A percentile compares a stretch with the other conserved stretches of the same genome.
Evolutionary conservation across 2,329 filamentous ascomycete genomes (phyloP).

Genomic region (Microcera coccophila): DNA sequence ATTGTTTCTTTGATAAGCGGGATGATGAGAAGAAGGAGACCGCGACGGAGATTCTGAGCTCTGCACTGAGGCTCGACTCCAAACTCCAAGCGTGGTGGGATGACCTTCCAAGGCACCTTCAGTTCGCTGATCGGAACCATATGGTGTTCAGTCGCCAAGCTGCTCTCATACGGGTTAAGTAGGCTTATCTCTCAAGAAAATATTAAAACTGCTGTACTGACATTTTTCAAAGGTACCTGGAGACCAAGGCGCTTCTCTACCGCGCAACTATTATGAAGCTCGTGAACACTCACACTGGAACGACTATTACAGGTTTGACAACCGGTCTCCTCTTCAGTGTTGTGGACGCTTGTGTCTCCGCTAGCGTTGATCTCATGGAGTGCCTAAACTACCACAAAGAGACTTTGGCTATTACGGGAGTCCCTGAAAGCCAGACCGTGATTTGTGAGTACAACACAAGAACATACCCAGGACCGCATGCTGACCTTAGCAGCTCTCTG

Average conservation of each 20-base stretch:
- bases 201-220: constrained; percentile 5
- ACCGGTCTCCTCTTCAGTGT: constrained; percentile 18
- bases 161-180: constrained; percentile 20
- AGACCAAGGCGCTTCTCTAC: constrained; percentile 20
- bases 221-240: constrained; percentile 15
- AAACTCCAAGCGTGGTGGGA: constrained; percentile 21
- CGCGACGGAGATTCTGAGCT: constrained; percentile 11
- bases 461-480: too few relatives aligned
- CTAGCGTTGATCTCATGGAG: constrained; percentile 23
- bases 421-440: constrained; percentile 18
- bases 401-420: constrained; percentile 16
- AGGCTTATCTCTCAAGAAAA: background rate
- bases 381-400: constrained; percentile 20
- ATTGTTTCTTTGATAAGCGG: constrained; percentile 9
- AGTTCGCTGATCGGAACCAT: constrained; percentile 14
- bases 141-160: constrained; percentile 21
- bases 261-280: constrained; percentile 23
- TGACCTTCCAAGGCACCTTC: constrained; percentile 18
- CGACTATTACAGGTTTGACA: constrained; percentile 12
- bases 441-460: constrained; percentile 19
- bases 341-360: constrained; percentile 18
- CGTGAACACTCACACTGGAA: constrained; percentile 3
- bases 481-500: constrained; percentile 18
- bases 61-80: constrained; percentile 18
- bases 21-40: constrained; percentile 7